Base-by-base conservation (phyloP, 352 stramenopile genomes). In the Phytophthora rubi region DNA sequence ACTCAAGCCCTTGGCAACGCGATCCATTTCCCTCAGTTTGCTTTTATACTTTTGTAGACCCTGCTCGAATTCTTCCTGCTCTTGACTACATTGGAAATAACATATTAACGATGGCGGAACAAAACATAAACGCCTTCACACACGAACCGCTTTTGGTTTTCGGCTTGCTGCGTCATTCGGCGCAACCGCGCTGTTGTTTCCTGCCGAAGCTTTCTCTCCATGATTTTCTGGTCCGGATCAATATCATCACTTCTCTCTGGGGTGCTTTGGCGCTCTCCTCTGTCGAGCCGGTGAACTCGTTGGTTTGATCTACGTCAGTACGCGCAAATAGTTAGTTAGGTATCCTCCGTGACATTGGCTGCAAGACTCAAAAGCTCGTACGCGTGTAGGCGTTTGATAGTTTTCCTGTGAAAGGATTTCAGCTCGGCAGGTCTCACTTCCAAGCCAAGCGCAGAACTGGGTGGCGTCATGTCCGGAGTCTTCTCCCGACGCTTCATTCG, bases 11-110 rank as follows among this genome's bases (percentile, higher is more conserved):
- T 91, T 90, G 0, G 82, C 84, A 8, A 85, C 75, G 1, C 82
- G 76, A 63, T 94, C 81, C 23, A 91, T 65, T 47, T 88, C 80
- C n/a, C 76, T 76, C 32, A 84, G 74, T n/a, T 80, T 85, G n/a
- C 51, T 82, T 44, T 87, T 91, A 72, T 85, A 86, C 2, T 70
- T 70, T 42, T 76, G 69, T 6, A 92, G 70, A 2, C 81, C 78
- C 61, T 83, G 75, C 33, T 90, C 73, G 32, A 88, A 80, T 9
- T 77, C 60, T 53, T 91, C 81, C 49, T 76, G 54, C 13, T 90
- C 74, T 60, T 80, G 81, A 13, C 86, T 93, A 30, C 2, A 49
- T 49, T 49, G 10, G 15, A 49, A 23, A 21, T 9, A 49, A 48
- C 5, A 4, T 48, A 16, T 30, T 2, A 33, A 0, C 6, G 18